Conservation (phyloP, 2,329 filamentous ascomycete genomes). For the Trichoderma sp. region DNA sequence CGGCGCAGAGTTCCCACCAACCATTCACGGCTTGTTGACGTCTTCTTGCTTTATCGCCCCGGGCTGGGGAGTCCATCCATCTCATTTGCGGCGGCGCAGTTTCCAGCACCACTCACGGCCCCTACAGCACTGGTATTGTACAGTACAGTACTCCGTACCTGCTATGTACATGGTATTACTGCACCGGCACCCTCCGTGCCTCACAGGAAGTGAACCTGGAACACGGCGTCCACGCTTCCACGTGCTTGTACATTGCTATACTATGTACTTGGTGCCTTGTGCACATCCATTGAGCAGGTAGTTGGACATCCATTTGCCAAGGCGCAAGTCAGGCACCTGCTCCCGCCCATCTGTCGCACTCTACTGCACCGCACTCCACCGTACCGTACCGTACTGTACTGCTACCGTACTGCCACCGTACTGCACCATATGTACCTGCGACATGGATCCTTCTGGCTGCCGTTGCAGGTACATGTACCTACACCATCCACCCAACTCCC, state of each 20-base stretch:
- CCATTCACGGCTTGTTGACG: neutral
- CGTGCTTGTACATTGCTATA: neutral
- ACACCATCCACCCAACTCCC: neutral
- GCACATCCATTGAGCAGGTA: no score
- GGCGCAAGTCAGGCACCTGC: no score
- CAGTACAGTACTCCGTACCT: neutral
- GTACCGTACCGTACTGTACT: no score
- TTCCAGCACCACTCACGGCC: slow-evolving; percentile 15
- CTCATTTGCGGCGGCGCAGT: slow-evolving; percentile 14
- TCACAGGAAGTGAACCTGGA: no score
- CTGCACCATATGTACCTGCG: no score
- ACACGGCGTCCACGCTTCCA: neutral
- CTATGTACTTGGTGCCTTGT: neutral
- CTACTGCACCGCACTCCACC: no score
- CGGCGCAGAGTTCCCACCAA: slow-evolving; percentile 2
- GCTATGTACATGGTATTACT: no score
- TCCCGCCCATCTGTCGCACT: no score
- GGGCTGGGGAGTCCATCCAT: neutral
- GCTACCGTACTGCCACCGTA: no score
- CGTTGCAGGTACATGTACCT: neutral
- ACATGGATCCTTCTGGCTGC: no score
- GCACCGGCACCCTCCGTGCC: slow-evolving; percentile 1
- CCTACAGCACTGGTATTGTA: neutral
- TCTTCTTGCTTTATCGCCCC: neutral
- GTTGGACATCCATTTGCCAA: no score